These are phyloP conservation scores for Lepraria neglecta DNA, from an alignment of 495 filamentous ascomycete genomes.

Conservation along the genomic window DNA sequence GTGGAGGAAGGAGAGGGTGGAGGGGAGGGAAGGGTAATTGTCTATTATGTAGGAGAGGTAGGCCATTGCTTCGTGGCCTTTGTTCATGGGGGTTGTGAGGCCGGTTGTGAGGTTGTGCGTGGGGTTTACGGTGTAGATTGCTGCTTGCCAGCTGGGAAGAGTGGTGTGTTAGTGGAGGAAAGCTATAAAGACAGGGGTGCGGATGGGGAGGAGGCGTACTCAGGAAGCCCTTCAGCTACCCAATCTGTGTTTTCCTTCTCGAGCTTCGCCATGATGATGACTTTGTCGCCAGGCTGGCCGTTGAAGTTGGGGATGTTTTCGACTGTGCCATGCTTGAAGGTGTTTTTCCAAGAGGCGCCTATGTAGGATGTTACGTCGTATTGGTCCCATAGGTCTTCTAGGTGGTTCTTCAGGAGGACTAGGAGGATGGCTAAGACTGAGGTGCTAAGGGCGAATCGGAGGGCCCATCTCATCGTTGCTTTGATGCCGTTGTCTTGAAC, in stretches of 20 bases:
- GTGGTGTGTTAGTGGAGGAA: constrained; percentile 6
- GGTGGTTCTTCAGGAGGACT: constrained; percentile 36
- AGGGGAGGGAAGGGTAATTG: constrained; percentile 44
- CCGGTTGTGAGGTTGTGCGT: constrained; percentile 38
- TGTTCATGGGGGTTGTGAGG: constrained; percentile 37
- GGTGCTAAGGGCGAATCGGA: constrained; percentile 36
- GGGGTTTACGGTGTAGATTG: constrained; percentile 57
- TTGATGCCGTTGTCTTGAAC: too few relatives aligned
- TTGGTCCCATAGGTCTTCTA: constrained; percentile 41
- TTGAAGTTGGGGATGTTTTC: constrained; percentile 26
- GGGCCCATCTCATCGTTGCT: constrained; percentile 36
- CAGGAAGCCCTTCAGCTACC: constrained; percentile 37
- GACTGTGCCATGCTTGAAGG: constrained; percentile 19
- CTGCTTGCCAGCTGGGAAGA: constrained; percentile 38
- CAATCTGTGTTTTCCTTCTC: constrained; percentile 38
- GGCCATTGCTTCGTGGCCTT: constrained; percentile 44
- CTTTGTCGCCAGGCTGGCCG: constrained; percentile 29
- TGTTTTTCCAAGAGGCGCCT: constrained; percentile 31
- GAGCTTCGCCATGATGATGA: constrained; percentile 39
- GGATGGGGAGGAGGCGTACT: constrained; percentile 36
- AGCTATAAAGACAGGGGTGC: constrained; percentile 9
- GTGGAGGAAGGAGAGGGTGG: constrained; percentile 46
- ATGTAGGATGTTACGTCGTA: constrained; percentile 43
- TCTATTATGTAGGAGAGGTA: constrained; percentile 50
- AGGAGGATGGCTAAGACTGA: constrained; percentile 34